Evolutionary conservation across 2,329 filamentous ascomycete genomes (phyloP).

Genomic region (Paraphoma sp.): DNA sequence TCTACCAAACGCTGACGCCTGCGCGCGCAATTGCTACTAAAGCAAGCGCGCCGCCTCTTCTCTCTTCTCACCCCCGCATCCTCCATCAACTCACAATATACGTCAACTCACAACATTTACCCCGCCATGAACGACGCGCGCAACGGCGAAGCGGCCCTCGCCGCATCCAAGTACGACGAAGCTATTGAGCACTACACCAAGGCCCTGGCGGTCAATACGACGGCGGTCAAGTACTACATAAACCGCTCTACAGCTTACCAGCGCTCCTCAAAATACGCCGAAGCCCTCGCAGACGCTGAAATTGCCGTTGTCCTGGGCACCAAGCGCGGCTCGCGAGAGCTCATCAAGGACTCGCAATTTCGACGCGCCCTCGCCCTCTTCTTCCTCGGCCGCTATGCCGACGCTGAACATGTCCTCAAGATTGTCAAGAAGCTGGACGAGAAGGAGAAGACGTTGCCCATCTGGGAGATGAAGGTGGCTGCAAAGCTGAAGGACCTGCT

Average conservation of each 20-base stretch:
- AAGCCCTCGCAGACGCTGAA: conserved; percentile 58
- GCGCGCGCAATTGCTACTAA: background rate
- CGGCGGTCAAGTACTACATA: conserved; percentile 79
- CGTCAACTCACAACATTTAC: conserved; percentile 6
- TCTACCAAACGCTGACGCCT: background rate
- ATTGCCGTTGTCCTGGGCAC: conserved; percentile 68
- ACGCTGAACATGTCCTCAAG: conserved; percentile 75
- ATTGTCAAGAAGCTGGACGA: conserved; percentile 60
- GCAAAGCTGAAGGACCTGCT: conserved; percentile 58
- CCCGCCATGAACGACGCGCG: conserved; percentile 60
- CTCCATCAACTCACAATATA: background rate
- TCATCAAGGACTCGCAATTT: conserved; percentile 82
- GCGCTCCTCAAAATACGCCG: conserved; percentile 59
- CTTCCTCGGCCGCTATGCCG: conserved; percentile 72
- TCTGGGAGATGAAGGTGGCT: conserved; percentile 66
- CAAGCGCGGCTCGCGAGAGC: conserved; percentile 74
- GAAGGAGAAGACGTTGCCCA: conserved; percentile 60
- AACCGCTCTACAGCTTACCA: conserved; percentile 82
- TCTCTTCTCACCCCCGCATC: background rate
- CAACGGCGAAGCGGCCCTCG: conserved; percentile 67
- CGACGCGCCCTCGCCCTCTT: conserved; percentile 78
- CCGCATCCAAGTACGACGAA: conserved; percentile 66
- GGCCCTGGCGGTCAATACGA: conserved; percentile 70
- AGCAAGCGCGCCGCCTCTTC: background rate
- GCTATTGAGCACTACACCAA: conserved; percentile 70